Base-by-base conservation (phyloP, 345 rosid genomes). In the Brassica cretica region DNA sequence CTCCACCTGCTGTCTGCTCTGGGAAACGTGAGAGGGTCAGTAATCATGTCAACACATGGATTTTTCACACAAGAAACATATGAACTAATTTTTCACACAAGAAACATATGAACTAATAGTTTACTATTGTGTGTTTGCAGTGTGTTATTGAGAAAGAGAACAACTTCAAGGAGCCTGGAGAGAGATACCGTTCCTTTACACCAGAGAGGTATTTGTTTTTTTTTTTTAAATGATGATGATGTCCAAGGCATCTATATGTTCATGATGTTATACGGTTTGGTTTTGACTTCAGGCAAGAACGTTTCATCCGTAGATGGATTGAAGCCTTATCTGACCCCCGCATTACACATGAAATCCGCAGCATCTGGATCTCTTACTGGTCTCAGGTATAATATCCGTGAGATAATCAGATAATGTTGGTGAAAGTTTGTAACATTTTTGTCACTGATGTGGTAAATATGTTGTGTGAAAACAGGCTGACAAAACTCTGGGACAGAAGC, bases 81-180 rank as follows among this genome's bases (percentile, higher is more conserved):
- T 35, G 39, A 58, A 44, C 65, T 71, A 14, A 71, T 4, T 46
- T 46, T 46, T 46, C 53, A 46, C 53, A 35, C 41, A 72, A 60
- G 62, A 35, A 62, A 14, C 27, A 39, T 56, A 33, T 35, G 41
- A 58, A 44, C 66, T 71, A 14, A 72, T 4, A 10, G 12, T 27
- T 25, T 15, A 8, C 8, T 12, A 5, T 73, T 2, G 56, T 77
- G 71, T 68, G 15, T 53, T 60, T 76, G 82, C 91, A 93, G 98
- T 81, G 89, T 79, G 44, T 89, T 65, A 90, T 91, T 73, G 82
- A 71, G 32, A 93, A 91, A 85, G 98, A 93, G 84, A 87, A 93
- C 91, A 89, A 93, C 86, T 93, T 93, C 85, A 88, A 91, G 80
- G 92, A 93, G 81, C 93, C 98, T 58, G 98, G 98, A 69, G 93